Percentiles rank a stretch among this genome's conserved stretches.
phyloP scores from a whole-genome alignment of 2,329 filamentous ascomycete genomes.

The Xylaria polymorpha region DNA sequence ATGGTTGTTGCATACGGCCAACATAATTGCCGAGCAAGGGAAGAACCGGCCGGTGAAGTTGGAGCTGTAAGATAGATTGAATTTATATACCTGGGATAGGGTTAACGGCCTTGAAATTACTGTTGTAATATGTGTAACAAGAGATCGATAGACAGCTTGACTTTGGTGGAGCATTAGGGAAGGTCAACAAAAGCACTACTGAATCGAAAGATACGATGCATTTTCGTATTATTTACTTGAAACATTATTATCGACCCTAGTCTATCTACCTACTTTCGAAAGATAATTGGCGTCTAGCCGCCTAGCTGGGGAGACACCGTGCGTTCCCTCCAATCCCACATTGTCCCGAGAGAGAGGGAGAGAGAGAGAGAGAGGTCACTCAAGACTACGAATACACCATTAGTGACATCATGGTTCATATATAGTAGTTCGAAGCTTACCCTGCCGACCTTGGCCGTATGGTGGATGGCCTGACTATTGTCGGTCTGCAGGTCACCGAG shows the following conservation, averaged over 20 bases:
- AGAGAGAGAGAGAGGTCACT: not conserved
- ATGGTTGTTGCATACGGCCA: conserved; percentile 34
- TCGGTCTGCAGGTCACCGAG: not conserved
- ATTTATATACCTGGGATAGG: not conserved
- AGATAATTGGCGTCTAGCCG: not conserved
- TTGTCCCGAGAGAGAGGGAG: not conserved
- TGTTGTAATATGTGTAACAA: conserved; percentile 18
- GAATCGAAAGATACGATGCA: not conserved
- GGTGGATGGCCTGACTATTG: not conserved
- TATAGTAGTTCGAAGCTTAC: not conserved
- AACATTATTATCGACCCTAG: not conserved
- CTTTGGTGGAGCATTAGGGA: not conserved
- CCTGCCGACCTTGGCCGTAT: not conserved
- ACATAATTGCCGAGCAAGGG: conserved; percentile 25
- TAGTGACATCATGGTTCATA: not conserved
- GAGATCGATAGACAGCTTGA: conserved; percentile 14
- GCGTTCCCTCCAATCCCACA: not conserved
- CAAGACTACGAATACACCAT: not conserved
- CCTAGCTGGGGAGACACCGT: not conserved
- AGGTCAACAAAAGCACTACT: not conserved
- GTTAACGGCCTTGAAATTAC: not conserved
- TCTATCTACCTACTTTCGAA: not conserved
- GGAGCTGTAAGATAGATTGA: conserved; percentile 24
- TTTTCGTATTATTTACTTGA: conserved; percentile 7
- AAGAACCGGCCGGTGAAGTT: conserved; percentile 28